These are phyloP conservation scores for Thermoascus crustaceus DNA, from an alignment of 2,329 filamentous ascomycete species.

Conservation along the genomic window DNA sequence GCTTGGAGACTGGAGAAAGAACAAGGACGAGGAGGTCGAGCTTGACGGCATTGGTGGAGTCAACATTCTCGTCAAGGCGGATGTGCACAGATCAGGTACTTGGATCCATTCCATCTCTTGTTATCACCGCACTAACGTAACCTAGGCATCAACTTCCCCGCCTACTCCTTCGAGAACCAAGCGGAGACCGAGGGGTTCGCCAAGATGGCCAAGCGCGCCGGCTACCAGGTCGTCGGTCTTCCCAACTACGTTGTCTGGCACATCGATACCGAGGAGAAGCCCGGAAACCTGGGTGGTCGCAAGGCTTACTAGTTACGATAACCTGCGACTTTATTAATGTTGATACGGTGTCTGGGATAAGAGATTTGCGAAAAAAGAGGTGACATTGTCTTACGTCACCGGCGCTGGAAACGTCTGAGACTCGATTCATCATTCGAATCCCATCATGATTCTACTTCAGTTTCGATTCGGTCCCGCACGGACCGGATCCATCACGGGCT, in stretches of 20 bases:
- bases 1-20: slow-evolving; percentile 85
- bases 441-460: slow-evolving; percentile 5
- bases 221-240: slow-evolving; percentile 83
- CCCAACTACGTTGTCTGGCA: slow-evolving; percentile 99
- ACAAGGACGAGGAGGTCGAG: slow-evolving; percentile 86
- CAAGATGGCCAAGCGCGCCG: slow-evolving; percentile 95
- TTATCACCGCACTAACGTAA: slow-evolving; percentile 13
- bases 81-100: slow-evolving; percentile 87
- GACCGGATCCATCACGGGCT: slow-evolving; percentile 5
- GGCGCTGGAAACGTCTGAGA: background rate
- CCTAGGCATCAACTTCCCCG: slow-evolving; percentile 90
- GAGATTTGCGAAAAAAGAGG: background rate
- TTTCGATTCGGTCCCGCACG: slow-evolving; percentile 12
- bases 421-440: background rate
- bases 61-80: slow-evolving; percentile 94
- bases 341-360: background rate
- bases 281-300: slow-evolving; percentile 55
- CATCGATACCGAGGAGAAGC: slow-evolving; percentile 92
- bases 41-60: slow-evolving; percentile 96
- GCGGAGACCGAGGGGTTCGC: slow-evolving; percentile 98
- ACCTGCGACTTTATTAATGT: background rate
- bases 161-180: slow-evolving; percentile 96
- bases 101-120: slow-evolving; percentile 7
- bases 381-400: background rate
- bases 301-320: slow-evolving; percentile 26